phyloP scores from a whole-genome alignment of 768 basidiomycete species.

The Gelatoporia subvermispora region DNA sequence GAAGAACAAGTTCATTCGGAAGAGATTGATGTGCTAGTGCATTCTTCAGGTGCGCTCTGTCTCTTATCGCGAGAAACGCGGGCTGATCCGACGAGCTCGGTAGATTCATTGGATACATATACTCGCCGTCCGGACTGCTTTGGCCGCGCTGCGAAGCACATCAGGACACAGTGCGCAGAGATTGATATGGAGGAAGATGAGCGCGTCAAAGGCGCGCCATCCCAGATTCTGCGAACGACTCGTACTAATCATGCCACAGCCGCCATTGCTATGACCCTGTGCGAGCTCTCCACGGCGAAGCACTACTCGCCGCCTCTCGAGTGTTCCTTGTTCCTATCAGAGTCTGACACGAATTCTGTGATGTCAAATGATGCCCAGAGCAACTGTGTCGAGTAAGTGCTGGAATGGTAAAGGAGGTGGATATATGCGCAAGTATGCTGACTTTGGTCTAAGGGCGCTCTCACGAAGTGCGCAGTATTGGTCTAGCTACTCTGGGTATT shows the following conservation, averaged over 20 bases:
- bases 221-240: background rate
- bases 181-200: constrained; percentile 57
- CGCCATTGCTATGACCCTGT: constrained; percentile 74
- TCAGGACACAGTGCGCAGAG: constrained; percentile 48
- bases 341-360: background rate
- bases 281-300: constrained; percentile 71
- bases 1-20: too few species aligned
- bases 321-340: constrained; percentile 33
- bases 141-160: constrained; percentile 42
- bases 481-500: constrained; percentile 83
- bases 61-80: background rate
- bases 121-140: constrained; percentile 58
- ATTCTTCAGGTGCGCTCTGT: background rate
- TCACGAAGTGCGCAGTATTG: constrained; percentile 78
- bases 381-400: constrained; percentile 47
- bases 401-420: background rate
- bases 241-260: constrained; percentile 32
- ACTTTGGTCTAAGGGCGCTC: constrained; percentile 45
- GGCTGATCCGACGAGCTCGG: background rate
- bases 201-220: constrained; percentile 48
- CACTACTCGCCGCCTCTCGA: constrained; percentile 66
- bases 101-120: constrained; percentile 17
- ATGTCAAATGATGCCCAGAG: constrained; percentile 26
- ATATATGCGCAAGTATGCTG: background rate
- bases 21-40: background rate